A percentile compares a stretch with the other conserved stretches of the same genome.
phyloP scores from a whole-genome alignment of 169 alveolate species.

The Plasmodium cynomolgi region DNA sequence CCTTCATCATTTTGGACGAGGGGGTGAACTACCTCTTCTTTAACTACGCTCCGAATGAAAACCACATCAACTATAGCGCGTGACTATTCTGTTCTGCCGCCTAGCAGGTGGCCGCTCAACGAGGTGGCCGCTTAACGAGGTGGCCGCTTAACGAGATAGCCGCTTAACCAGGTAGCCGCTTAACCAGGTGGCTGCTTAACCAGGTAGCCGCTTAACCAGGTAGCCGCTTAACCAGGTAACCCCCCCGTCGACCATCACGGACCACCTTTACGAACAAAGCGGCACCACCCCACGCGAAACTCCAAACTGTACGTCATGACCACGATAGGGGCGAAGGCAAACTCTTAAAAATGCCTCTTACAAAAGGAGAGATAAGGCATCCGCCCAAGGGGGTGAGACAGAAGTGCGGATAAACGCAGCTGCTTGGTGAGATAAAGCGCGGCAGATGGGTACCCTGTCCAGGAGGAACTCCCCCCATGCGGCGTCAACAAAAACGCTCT shows the following conservation, averaged over 20 bases:
- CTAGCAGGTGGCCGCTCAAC: neutral
- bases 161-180: neutral
- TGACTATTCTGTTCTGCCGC: neutral
- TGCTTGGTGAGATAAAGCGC: neutral
- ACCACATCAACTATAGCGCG: neutral
- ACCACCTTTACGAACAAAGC: neutral
- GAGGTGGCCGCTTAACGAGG: too few relatives aligned
- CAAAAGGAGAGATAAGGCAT: neutral
- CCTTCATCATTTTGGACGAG: constrained; percentile 18
- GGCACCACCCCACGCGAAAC: neutral
- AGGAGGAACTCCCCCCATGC: neutral
- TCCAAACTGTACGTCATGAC: neutral
- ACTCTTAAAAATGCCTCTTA: neutral
- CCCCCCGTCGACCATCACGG: neutral
- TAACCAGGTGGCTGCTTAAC: too few relatives aligned
- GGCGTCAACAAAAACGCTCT: too few relatives aligned
- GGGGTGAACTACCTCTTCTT: constrained; percentile 45
- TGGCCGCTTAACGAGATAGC: too few relatives aligned
- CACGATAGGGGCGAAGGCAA: neutral
- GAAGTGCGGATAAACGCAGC: neutral
- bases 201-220: too few relatives aligned
- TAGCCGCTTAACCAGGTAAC: neutral
- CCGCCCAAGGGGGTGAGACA: neutral
- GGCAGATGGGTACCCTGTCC: neutral
- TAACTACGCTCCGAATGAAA: constrained; percentile 55